Base-by-base conservation (phyloP, 768 basidiomycete species). In the Thelephora aurantiotincta region DNA sequence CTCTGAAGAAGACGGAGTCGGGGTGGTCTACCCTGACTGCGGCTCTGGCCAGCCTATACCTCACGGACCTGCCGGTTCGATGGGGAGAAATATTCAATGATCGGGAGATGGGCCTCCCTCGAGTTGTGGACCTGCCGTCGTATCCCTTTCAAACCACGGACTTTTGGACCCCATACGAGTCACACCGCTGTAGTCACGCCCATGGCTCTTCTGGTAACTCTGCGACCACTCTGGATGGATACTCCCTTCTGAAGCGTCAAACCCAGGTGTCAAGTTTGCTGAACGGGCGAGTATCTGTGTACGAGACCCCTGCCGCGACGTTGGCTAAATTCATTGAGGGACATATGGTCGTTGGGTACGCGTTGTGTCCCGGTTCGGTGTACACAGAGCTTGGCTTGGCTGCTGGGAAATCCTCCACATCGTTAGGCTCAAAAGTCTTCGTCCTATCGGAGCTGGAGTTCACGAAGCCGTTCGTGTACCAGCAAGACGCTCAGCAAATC, bases 301-400 rank as follows among this genome's bases (percentile, higher is more conserved):
- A 78, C 55, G 70, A 78, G 57, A 76, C 73, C 0, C 72, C 78
- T 0, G 67, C 78, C 16, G 46, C 50, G 2, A 55, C 60, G 37
- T 48, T 83, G 6, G 66, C 65, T 12, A 50, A 54, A 12, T 69
- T 66, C 48, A 76, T 84, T 6, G 51, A 58, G 18, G 78, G 80
- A 0, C 82, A 84, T 49, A 64, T 56, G n/a, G 79, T 83, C 6
- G 72, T 67, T 6, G 74, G 69, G 3, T 48, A 68, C 5, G 37
- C 53, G 6, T 47, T 57, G 11, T 82, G 80, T 52, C 80, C 82
- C 7, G 81, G 77, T 1, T 81, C 79, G 0, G 70, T 82, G 1
- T 81, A 81, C 52, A 57, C 77, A 11, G 79, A 82, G 52, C 69
- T 76, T 36, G 73, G 66, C 0, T 59, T 73, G 33, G 69, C 73